A percentile compares a stretch with the other conserved stretches of the same genome.
Conservation (phyloP, 2,329 filamentous ascomycete genomes). For the Calonectria pteridis region DNA sequence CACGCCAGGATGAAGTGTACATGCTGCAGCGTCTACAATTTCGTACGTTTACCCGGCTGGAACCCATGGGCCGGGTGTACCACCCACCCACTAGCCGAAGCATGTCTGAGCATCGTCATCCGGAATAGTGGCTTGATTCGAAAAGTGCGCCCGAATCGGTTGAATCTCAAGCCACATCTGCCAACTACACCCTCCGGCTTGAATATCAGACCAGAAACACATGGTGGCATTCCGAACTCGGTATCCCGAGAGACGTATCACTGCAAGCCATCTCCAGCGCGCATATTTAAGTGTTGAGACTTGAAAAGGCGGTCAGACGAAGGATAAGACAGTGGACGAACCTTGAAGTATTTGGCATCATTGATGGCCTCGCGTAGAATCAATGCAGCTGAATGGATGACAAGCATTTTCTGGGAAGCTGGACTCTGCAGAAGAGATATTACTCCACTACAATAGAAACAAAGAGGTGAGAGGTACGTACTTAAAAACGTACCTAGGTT, state of each 20-base stretch:
- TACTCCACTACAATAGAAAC: neutral
- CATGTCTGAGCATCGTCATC: neutral
- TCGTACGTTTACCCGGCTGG: neutral
- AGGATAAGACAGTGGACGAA: neutral
- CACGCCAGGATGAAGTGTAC: neutral
- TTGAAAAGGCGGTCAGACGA: conserved; percentile 26
- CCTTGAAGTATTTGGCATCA: neutral
- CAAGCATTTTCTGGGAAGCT: neutral
- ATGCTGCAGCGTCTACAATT: neutral
- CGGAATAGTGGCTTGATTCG: neutral
- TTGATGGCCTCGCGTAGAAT: neutral
- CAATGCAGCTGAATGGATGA: neutral
- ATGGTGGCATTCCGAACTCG: conserved; percentile 26
- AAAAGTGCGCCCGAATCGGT: neutral
- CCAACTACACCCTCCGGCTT: conserved; percentile 21
- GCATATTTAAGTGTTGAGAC: conserved; percentile 1
- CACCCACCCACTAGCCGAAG: neutral
- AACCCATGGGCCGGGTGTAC: neutral
- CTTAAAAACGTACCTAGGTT: too few relatives aligned
- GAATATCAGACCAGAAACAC: conserved; percentile 17
- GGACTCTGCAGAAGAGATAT: neutral
- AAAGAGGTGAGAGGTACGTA: neutral
- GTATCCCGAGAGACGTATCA: conserved; percentile 16
- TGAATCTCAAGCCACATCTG: conserved; percentile 1
- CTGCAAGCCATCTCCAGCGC: conserved; percentile 19